Conservation (phyloP, 106 monocot genomes). For the Alisma plantagoaquatica region DNA sequence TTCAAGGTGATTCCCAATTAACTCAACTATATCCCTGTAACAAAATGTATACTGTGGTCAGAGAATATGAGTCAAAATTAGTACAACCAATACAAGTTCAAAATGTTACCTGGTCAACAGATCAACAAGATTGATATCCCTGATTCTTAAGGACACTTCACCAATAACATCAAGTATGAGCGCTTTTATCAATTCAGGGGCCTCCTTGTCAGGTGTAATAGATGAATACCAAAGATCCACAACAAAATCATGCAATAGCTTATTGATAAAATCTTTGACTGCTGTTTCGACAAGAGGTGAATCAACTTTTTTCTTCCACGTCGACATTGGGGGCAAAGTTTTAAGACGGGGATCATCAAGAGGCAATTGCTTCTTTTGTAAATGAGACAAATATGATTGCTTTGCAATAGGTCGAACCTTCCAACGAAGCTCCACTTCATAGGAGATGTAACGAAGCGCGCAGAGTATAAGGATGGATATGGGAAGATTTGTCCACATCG, state of each 20-base stretch:
- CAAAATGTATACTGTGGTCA: neutral
- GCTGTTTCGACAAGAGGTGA: slow-evolving; percentile 78
- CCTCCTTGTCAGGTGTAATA: slow-evolving; percentile 89
- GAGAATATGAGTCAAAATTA: neutral
- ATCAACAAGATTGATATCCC: slow-evolving; percentile 88
- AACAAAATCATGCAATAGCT: slow-evolving; percentile 84
- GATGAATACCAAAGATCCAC: slow-evolving; percentile 89
- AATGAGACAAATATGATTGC: slow-evolving; percentile 54
- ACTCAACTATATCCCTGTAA: slow-evolving; percentile 84
- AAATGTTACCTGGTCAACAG: slow-evolving; percentile 87
- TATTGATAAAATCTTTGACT: slow-evolving; percentile 63
- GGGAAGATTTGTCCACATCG: slow-evolving; percentile 95
- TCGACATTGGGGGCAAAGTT: slow-evolving; percentile 28
- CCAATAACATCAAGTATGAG: slow-evolving; percentile 85
- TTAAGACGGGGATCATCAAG: slow-evolving; percentile 53
- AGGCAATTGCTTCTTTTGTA: slow-evolving; percentile 59
- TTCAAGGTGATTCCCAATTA: slow-evolving; percentile 80
- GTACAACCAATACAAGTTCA: slow-evolving; percentile 26
- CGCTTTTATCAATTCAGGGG: slow-evolving; percentile 66
- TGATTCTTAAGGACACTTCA: slow-evolving; percentile 76
- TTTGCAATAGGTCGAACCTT: slow-evolving; percentile 29
- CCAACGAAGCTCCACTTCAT: slow-evolving; percentile 79
- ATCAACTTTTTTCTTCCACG: slow-evolving; percentile 71
- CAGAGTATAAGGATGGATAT: slow-evolving; percentile 76
- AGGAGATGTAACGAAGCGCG: slow-evolving; percentile 66